Evolutionary conservation across 106 monocot genomes (phyloP), one percentile per base, ranked within the genome.

Genomic region (Triglochin maritima): DNA sequence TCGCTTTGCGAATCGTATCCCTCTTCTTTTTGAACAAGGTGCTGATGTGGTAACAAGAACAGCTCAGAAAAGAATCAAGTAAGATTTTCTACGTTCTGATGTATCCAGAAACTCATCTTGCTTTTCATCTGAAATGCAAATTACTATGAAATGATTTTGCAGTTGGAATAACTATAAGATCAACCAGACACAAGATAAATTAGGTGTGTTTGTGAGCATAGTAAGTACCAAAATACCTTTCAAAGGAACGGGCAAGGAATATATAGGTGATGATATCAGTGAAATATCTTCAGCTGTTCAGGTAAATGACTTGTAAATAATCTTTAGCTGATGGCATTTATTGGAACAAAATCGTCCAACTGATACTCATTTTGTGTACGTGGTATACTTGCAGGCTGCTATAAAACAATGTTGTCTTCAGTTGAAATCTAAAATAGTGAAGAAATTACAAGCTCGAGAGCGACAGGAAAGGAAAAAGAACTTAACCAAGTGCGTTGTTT

Each of bases 201-300:
- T 98, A 55, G 91, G 96, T 46, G 91, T 98, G n/a, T 98, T 91
- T 77, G 86, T 98, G 11, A 91, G 96, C 74, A 98, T 98, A 60
- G 96, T 98, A 45, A 98, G 96, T 72, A 98, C 96, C 76, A 98
- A 98, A 77, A 91, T 98, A 77, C 96, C 96, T 43, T 98, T 91
- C 71, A 98, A 98, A 76, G 96, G 96, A 74, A 98, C 96, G 47
- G 91, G 96, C 3, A 98, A 98, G 70, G 96, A 91, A 74, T 98
- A 98, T 71, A 98, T 91, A 79, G 96, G 96, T 49, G 88, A 98
- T 84, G 96, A 91, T 73, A 98, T 91, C 59, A 86, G 77, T 72
- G 96, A 98, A 82, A 98, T 98, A 82, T 72, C 96, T 14, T 80
- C 88, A 48, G 96, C 91, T 65, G 96, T 91, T 48, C 83, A 86